Conservation (phyloP, 2,329 filamentous ascomycete species). For the Acarospora socialis region DNA sequence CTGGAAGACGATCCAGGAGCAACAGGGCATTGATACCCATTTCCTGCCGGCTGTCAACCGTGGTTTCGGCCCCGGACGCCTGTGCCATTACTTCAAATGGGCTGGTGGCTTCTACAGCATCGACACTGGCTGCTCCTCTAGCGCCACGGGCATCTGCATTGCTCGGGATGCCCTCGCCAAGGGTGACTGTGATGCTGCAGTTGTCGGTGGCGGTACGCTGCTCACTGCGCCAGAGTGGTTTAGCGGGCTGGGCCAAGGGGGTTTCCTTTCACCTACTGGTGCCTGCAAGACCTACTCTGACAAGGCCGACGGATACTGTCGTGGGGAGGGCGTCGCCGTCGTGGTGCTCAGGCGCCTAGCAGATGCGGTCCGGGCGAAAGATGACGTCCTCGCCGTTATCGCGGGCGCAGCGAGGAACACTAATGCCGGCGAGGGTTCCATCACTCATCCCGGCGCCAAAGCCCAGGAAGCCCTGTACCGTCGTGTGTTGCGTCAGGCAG, state of each 20-base stretch:
- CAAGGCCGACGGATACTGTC: not conserved
- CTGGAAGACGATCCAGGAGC: conserved; percentile 6
- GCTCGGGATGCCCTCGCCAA: not conserved
- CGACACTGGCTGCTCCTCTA: not conserved
- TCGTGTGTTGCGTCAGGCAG: not conserved
- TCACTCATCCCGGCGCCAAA: not conserved
- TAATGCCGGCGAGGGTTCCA: not conserved
- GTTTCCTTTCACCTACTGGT: not conserved
- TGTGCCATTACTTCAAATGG: conserved; percentile 6
- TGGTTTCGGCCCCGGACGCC: conserved; percentile 3
- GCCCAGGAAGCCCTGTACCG: not conserved
- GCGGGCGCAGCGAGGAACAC: not conserved
- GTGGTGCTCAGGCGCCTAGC: not conserved
- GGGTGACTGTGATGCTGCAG: not conserved
- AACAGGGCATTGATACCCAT: conserved; percentile 4
- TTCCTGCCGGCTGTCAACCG: conserved; percentile 4
- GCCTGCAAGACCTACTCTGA: not conserved
- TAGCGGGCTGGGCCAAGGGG: not conserved
- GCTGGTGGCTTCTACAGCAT: conserved; percentile 3
- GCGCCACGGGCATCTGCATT: not conserved
- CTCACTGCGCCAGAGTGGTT: not conserved
- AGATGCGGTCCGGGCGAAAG: not conserved
- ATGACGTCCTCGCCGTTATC: not conserved
- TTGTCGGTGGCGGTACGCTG: not conserved
- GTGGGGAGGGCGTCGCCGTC: not conserved